Conservation (phyloP, 1,284 basidiomycete genomes). For the Volvariella surrecta region DNA sequence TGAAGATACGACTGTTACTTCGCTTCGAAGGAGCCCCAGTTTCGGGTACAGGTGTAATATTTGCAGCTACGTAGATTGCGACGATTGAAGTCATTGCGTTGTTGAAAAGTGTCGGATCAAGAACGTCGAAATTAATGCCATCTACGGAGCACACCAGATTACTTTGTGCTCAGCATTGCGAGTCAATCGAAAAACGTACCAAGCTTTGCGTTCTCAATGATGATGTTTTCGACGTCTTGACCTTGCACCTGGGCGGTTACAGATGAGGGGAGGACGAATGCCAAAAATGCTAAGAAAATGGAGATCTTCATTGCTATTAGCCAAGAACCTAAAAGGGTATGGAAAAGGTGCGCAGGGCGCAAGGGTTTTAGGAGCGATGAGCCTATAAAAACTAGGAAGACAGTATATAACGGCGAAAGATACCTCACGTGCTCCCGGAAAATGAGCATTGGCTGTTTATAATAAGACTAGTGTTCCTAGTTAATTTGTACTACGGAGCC, state of each 20-base stretch:
- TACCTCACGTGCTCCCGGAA: too few relatives aligned
- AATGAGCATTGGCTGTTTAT: too few relatives aligned
- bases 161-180: neutral
- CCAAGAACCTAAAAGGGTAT: slow-evolving; percentile 6
- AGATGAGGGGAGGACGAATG: slow-evolving; percentile 3
- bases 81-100: slow-evolving; percentile 17
- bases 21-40: too few relatives aligned
- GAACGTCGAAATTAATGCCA: slow-evolving; percentile 14
- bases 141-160: neutral
- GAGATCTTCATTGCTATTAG: slow-evolving; percentile 17
- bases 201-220: slow-evolving; percentile 16
- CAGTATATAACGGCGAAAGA: too few relatives aligned
- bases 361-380: slow-evolving; percentile 1
- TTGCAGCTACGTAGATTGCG: slow-evolving; percentile 10
- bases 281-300: slow-evolving; percentile 14
- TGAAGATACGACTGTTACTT: too few relatives aligned
- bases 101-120: slow-evolving; percentile 20
- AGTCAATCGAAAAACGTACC: slow-evolving; percentile 10
- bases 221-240: slow-evolving; percentile 12
- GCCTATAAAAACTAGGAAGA: too few relatives aligned
- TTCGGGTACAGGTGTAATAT: slow-evolving; percentile 1
- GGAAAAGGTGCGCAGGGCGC: slow-evolving; percentile 1
- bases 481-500: too few relatives aligned
- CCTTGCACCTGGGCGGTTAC: slow-evolving; percentile 13
- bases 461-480: too few relatives aligned